These are phyloP conservation scores for Salvia sclarea DNA, from an alignment of 305 asterid species.

Conservation along the genomic window DNA sequence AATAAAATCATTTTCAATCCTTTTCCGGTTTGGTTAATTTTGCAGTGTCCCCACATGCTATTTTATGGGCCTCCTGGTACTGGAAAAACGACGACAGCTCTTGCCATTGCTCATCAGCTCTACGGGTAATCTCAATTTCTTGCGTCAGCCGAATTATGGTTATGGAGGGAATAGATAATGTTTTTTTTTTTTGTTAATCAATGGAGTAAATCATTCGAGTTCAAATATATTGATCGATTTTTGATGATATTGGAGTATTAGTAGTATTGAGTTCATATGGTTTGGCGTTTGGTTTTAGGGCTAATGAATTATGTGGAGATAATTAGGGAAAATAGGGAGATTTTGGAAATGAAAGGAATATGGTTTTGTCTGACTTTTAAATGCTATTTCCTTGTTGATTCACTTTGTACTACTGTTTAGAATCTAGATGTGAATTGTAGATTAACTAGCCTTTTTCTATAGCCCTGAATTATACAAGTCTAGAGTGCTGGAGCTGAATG, in stretches of 20 bases:
- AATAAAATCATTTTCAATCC: neutral
- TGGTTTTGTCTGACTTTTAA: neutral
- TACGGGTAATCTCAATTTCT: constrained; percentile 56
- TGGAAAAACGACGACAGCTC: constrained; percentile 94
- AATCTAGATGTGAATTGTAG: neutral
- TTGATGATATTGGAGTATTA: neutral
- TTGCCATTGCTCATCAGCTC: constrained; percentile 94
- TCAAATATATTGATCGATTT: neutral
- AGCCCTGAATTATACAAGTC: constrained; percentile 91
- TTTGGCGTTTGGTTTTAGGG: constrained; percentile 5
- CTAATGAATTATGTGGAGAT: neutral
- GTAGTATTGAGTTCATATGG: neutral
- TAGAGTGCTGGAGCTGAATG: constrained; percentile 95
- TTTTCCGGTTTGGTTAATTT: neutral
- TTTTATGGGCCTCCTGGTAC: constrained; percentile 99
- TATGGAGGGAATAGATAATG: neutral
- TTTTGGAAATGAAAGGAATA: constrained; percentile 3
- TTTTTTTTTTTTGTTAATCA: neutral
- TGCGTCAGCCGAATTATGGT: neutral
- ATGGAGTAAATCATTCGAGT: neutral
- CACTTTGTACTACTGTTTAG: neutral
- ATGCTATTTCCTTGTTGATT: neutral
- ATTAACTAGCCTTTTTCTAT: constrained; percentile 16
- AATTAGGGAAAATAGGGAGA: neutral
- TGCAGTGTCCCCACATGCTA: constrained; percentile 92